These are phyloP conservation scores for Solanum commersonii DNA, from an alignment of 257 asterid genomes.

Conservation along the genomic window DNA sequence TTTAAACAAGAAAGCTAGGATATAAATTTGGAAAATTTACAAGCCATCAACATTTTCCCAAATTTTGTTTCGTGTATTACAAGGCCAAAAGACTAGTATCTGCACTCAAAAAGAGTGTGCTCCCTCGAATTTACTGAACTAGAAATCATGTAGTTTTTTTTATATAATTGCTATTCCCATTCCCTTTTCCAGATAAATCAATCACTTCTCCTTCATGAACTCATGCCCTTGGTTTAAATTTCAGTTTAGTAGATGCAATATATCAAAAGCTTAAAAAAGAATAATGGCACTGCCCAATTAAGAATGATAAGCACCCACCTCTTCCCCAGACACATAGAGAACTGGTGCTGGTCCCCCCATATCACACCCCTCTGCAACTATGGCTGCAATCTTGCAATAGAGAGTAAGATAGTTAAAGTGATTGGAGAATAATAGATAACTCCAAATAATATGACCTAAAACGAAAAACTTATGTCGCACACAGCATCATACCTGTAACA, in stretches of 20 bases:
- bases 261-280: not conserved
- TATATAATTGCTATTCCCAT: not conserved
- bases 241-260: not conserved
- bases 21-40: not conserved
- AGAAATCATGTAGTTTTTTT: not conserved
- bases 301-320: slow-evolving; percentile 31
- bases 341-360: slow-evolving; percentile 46
- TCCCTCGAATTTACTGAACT: not conserved
- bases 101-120: not conserved
- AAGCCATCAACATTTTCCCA: not conserved
- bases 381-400: slow-evolving; percentile 67
- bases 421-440: slow-evolving; percentile 1
- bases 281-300: not conserved
- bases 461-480: not conserved
- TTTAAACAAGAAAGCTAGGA: not conserved
- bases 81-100: not conserved
- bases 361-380: slow-evolving; percentile 55
- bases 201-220: not conserved
- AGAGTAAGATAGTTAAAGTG: slow-evolving; percentile 2
- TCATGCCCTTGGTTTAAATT: not conserved
- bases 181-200: not conserved
- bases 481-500: slow-evolving; percentile 64
- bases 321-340: slow-evolving; percentile 96
- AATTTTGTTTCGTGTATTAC: not conserved
- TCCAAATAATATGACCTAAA: not conserved